These are phyloP conservation scores for Polytrichum commune DNA, from an alignment of 225 moss, liverwort and hornwort species.

Conservation along the genomic window DNA sequence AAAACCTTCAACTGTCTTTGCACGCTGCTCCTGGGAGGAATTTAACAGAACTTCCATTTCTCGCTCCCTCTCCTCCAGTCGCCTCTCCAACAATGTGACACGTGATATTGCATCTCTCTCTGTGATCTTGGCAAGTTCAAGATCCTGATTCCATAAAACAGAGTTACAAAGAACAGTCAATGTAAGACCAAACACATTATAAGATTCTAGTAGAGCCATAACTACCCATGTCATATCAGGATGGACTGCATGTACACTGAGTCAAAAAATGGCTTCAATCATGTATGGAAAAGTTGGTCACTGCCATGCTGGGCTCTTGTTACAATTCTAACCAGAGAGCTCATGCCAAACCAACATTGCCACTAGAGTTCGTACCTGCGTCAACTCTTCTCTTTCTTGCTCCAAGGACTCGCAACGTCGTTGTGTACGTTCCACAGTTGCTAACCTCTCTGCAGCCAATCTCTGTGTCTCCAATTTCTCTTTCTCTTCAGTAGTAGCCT, in stretches of 20 bases:
- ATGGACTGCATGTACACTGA: no score
- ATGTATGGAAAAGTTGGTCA: no score
- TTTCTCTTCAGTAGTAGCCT: constrained; percentile 49
- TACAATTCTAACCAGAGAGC: no score
- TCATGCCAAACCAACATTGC: no score
- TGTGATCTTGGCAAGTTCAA: constrained; percentile 44
- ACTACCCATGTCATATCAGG: no score
- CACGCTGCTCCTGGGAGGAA: constrained; percentile 68
- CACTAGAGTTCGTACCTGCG: constrained; percentile 25
- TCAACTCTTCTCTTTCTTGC: constrained; percentile 58
- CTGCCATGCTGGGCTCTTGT: no score
- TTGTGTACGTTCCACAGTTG: constrained; percentile 53
- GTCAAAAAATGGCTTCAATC: no score
- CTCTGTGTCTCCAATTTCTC: constrained; percentile 76
- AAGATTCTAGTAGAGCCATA: no score
- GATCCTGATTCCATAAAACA: constrained; percentile 18
- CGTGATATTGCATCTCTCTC: constrained; percentile 54
- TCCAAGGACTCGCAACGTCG: constrained; percentile 51
- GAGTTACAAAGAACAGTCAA: no score
- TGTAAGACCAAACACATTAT: no score
- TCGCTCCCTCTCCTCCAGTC: constrained; percentile 69
- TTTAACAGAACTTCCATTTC: constrained; percentile 76
- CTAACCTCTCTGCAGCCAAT: constrained; percentile 69
- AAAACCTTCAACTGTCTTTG: constrained; percentile 71
- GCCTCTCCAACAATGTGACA: constrained; percentile 52